Base-by-base conservation (phyloP, 495 filamentous ascomycete species). In the Aspergillus campestris region DNA sequence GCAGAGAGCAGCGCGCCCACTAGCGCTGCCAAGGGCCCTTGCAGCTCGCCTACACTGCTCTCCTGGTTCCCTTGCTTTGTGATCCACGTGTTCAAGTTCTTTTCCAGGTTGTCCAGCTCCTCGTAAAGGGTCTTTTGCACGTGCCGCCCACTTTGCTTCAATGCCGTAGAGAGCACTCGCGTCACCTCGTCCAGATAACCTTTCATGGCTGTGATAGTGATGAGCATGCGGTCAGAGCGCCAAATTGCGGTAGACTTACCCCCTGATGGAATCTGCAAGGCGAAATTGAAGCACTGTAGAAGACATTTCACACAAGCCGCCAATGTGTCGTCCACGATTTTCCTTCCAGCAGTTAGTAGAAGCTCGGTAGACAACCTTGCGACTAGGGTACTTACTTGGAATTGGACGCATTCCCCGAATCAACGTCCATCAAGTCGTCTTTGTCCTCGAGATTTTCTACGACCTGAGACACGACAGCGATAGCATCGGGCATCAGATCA, bases 391-490 rank as follows among this genome's bases (percentile, higher is more conserved):
- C 49, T 30, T 47, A 60, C 58, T 55, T 55, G 34, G 63, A 58
- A 35, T 64, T 67, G 24, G 50, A 53, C 29, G 65, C 67, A 40
- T 58, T 65, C 24, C 60, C 62, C 9, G 69, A 68, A 45, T 84
- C 81, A 28, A 80, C 60, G 33, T 90, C 86, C 87, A 90, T 92
- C 32, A 68, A 71, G 47, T 83, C 78, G 10, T 64, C 73, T 45
- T 79, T 75, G 32, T 75, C 69, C 9, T 72, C 70, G 7, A 71
- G 56, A 31, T 84, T 72, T 42, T 79, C 74, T 33, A 90, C 52
- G 34, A 81, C 69, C 8, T 67, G 63, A 18, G 61, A 61, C 8
- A 86, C 78, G 38, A 94, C 77, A 14, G 70, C 69, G 8, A 74
- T 65, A n/a, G 83, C 81, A 40, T 85, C 79, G 0, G 69, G 64